These are phyloP conservation scores for Debaryomyces prosopidis DNA, from an alignment of 805 yeast genomes.

Conservation along the genomic window DNA sequence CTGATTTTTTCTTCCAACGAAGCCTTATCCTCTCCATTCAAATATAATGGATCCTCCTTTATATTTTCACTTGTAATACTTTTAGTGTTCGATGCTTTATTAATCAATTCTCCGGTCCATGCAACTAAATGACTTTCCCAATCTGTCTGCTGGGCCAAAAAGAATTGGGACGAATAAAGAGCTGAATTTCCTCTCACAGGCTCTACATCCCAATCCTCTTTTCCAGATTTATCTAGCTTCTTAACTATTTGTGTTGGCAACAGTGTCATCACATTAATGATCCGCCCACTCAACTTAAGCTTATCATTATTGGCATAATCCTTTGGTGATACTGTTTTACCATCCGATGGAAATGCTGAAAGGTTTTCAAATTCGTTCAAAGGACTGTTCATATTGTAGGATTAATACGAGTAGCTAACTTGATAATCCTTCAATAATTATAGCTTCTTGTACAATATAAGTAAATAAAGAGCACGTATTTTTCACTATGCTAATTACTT, in stretches of 20 bases:
- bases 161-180: slow-evolving; percentile 70
- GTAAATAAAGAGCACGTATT: background rate
- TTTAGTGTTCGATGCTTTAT: slow-evolving; percentile 20
- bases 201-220: slow-evolving; percentile 54
- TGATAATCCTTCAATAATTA: background rate
- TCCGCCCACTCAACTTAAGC: slow-evolving; percentile 59
- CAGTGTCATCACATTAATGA: slow-evolving; percentile 65
- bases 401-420: no score
- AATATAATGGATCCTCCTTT: slow-evolving; percentile 62
- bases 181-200: slow-evolving; percentile 84
- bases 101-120: slow-evolving; percentile 89
- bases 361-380: slow-evolving; percentile 9
- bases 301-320: slow-evolving; percentile 26
- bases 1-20: slow-evolving; percentile 50
- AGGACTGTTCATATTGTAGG: slow-evolving; percentile 1
- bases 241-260: slow-evolving; percentile 63
- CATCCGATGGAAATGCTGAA: slow-evolving; percentile 22
- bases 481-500: background rate
- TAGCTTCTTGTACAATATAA: background rate
- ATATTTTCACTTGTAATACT: slow-evolving; percentile 27
- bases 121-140: slow-evolving; percentile 91
- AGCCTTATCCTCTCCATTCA: slow-evolving; percentile 55
- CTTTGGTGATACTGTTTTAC: slow-evolving; percentile 24
- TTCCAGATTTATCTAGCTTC: slow-evolving; percentile 28
- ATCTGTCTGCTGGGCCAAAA: slow-evolving; percentile 60